These are phyloP conservation scores for Phialophora expanda DNA, from an alignment of 2,329 filamentous ascomycete genomes.

Conservation along the genomic window DNA sequence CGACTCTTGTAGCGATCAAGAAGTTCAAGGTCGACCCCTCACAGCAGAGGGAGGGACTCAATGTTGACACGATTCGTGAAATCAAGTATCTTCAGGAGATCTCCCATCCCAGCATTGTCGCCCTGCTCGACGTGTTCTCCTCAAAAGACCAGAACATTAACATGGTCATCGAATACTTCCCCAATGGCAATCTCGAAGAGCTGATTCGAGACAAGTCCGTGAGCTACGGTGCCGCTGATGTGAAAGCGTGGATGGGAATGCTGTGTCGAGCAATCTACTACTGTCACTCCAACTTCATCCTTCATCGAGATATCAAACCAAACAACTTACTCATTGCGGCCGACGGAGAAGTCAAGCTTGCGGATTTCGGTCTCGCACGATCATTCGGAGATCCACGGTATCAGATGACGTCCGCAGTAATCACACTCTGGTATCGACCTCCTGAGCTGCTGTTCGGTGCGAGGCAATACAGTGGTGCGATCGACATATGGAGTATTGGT, in stretches of 20 bases:
- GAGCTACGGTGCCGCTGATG: constrained; percentile 83
- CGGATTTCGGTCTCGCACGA: constrained; percentile 94
- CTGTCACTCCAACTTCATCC: constrained; percentile 90
- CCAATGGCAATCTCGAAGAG: constrained; percentile 92
- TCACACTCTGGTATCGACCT: constrained; percentile 95
- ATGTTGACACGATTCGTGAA: constrained; percentile 93
- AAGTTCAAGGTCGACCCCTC: constrained; percentile 58
- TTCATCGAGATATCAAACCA: constrained; percentile 98
- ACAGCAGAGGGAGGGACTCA: constrained; percentile 81
- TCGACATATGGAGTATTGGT: constrained; percentile 93
- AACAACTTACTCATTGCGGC: constrained; percentile 96
- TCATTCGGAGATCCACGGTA: constrained; percentile 86
- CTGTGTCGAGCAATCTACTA: constrained; percentile 91
- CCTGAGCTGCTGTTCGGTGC: constrained; percentile 93
- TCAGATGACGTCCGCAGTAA: constrained; percentile 90
- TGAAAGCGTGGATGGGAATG: constrained; percentile 99
- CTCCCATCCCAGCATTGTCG: constrained; percentile 93
- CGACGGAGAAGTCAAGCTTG: constrained; percentile 91
- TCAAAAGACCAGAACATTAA: constrained; percentile 97
- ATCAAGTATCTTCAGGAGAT: constrained; percentile 95
- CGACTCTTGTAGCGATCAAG: constrained; percentile 72
- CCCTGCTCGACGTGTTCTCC: constrained; percentile 87
- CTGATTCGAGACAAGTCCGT: constrained; percentile 86
- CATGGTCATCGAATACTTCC: constrained; percentile 90
- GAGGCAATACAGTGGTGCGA: constrained; percentile 83